A percentile compares a stretch with the other conserved stretches of the same genome.
Evolutionary conservation across 495 filamentous ascomycete species (phyloP).

Genomic region (Trichoderma gamsii): DNA sequence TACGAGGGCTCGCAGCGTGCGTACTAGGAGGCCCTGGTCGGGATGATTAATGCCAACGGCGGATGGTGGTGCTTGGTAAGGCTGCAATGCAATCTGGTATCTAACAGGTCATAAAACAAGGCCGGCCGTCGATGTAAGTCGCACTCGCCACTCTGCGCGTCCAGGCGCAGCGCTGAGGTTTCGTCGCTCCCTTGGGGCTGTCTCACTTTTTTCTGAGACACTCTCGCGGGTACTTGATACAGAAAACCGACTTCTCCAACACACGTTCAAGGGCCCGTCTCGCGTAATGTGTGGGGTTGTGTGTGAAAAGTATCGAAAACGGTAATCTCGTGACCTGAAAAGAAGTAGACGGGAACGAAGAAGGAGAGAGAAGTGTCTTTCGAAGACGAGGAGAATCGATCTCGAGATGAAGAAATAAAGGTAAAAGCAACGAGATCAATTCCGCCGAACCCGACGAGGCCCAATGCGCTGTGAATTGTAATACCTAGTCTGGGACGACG

Average conservation of each 20-base stretch:
- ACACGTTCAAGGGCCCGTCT: conserved; percentile 1
- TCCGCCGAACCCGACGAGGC: conserved; percentile 1
- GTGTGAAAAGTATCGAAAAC: background rate
- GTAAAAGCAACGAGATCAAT: background rate
- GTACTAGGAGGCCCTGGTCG: background rate
- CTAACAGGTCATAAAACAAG: background rate
- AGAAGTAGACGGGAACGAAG: background rate
- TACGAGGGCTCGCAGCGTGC: background rate
- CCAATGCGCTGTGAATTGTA: background rate
- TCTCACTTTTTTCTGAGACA: conserved; percentile 11
- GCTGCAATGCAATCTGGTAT: background rate
- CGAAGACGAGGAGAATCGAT: background rate
- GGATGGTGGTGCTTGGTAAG: background rate
- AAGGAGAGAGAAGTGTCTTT: background rate
- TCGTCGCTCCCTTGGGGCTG: background rate
- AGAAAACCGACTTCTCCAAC: conserved; percentile 2
- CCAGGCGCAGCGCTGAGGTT: background rate
- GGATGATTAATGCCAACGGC: background rate
- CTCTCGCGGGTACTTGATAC: background rate
- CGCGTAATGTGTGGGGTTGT: conserved; percentile 3
- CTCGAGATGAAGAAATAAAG: background rate
- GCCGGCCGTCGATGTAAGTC: conserved; percentile 9
- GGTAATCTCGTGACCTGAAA: background rate
- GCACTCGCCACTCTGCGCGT: conserved; percentile 1
- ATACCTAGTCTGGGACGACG: background rate